Evolutionary conservation across 805 yeast species (phyloP).

Genomic region (Saccharomycopsis oosterbeekiorum): DNA sequence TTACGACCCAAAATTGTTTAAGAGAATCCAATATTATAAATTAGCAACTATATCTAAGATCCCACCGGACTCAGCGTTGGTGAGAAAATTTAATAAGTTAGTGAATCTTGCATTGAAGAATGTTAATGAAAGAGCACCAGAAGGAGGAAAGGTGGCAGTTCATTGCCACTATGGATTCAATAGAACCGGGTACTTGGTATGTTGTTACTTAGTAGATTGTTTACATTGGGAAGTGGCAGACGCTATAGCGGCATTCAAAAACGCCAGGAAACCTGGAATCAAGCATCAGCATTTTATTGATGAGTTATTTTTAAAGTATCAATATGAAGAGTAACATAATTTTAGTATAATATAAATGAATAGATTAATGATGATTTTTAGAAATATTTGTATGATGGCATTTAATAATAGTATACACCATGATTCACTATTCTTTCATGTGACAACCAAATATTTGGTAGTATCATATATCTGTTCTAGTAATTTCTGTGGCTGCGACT

Average conservation of each 20-base stretch:
- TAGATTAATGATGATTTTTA: neutral
- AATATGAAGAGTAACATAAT: slow-evolving; percentile 16
- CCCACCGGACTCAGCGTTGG: slow-evolving; percentile 55
- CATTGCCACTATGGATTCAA: slow-evolving; percentile 82
- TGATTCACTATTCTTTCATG: neutral
- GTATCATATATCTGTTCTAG: too few species aligned
- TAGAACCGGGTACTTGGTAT: slow-evolving; percentile 64
- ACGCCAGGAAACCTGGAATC: slow-evolving; percentile 59
- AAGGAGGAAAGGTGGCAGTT: slow-evolving; percentile 36
- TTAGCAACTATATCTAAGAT: slow-evolving; percentile 72
- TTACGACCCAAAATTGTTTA: slow-evolving; percentile 50
- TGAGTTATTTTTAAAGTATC: slow-evolving; percentile 58
- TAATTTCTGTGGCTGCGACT: too few species aligned
- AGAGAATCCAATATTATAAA: slow-evolving; percentile 49
- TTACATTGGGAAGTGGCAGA: slow-evolving; percentile 51
- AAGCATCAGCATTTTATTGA: slow-evolving; percentile 71
- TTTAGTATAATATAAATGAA: neutral
- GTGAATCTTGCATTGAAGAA: slow-evolving; percentile 37
- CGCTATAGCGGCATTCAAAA: slow-evolving; percentile 49
- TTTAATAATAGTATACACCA: neutral
- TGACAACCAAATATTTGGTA: too few species aligned
- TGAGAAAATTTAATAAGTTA: slow-evolving; percentile 44
- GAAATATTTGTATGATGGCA: neutral
- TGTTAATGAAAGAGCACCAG: slow-evolving; percentile 13
- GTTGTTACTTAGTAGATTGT: slow-evolving; percentile 56